Conservation (phyloP, 1,139 yeast species). For the Lodderomyces orthopsilosis region DNA sequence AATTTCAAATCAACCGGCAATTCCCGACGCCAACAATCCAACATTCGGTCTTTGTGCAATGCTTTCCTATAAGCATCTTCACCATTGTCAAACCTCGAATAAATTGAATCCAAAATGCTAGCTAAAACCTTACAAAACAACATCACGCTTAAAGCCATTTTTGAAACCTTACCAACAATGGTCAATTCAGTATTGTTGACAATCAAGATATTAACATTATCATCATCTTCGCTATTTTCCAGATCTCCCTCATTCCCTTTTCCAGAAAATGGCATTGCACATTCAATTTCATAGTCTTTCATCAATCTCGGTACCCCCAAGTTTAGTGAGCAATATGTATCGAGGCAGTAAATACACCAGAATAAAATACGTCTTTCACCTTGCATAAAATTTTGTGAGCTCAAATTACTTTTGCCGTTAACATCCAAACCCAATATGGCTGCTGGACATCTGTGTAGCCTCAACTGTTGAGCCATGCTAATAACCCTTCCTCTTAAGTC, state of each 20-base stretch:
- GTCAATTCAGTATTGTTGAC: slow-evolving; percentile 57
- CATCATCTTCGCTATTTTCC: slow-evolving; percentile 44
- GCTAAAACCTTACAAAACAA: slow-evolving; percentile 74
- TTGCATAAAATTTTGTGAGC: slow-evolving; percentile 56
- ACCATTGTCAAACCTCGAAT: slow-evolving; percentile 43
- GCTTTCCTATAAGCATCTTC: slow-evolving; percentile 38
- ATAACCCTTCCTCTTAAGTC: slow-evolving; percentile 72
- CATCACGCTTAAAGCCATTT: slow-evolving; percentile 61
- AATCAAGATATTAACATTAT: slow-evolving; percentile 53
- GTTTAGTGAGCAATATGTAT: slow-evolving; percentile 69
- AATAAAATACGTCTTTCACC: slow-evolving; percentile 79
- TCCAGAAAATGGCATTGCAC: slow-evolving; percentile 76
- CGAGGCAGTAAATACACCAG: slow-evolving; percentile 82
- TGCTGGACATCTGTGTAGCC: slow-evolving; percentile 85
- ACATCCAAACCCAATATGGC: slow-evolving; percentile 58
- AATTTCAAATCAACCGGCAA: slow-evolving; percentile 62
- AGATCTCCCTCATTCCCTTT: slow-evolving; percentile 40
- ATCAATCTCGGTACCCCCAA: slow-evolving; percentile 80
- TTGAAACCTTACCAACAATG: slow-evolving; percentile 67
- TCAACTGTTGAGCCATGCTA: slow-evolving; percentile 81
- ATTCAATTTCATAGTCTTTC: slow-evolving; percentile 79
- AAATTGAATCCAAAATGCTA: slow-evolving; percentile 64
- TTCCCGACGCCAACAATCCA: slow-evolving; percentile 78
- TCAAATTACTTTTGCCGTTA: slow-evolving; percentile 52
- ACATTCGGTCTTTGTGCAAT: slow-evolving; percentile 59